Base-by-base conservation (phyloP, 805 yeast genomes). In the Pichia scutulata region DNA sequence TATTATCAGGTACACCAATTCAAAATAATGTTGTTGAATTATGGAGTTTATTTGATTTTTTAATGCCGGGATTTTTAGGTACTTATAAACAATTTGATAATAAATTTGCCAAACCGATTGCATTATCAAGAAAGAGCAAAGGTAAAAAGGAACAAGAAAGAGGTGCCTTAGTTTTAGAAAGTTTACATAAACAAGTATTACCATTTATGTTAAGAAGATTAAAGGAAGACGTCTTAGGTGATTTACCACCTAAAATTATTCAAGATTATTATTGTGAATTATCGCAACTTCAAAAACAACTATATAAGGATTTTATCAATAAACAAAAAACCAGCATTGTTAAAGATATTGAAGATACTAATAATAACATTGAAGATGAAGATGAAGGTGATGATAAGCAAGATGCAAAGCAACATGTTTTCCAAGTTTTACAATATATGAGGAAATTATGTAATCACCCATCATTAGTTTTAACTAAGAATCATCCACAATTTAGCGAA, bases 31-130 rank as follows among this genome's bases (percentile, higher is more conserved):
- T 93, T 3, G 74, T 93, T 41, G 99, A 93, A 67, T 72, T 93
- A 55, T 93, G 99, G 99, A 93, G 99, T 4, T 72, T 93, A 61
- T 93, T 93, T 72, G 99, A 93, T 67, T 93, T 89, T 66, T 74
- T 93, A 66, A 93, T 93, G 99, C 99, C 99, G 2, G 99, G 99
- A 0, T 93, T 93, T 62, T 72, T 93, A 56, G 99, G 99, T 14
- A 83, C 95, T 3, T 99, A 93, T 62, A 92, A 89, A 67, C 77
- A 84, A 46, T 93, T 93, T 71, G 93, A 89, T 61, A 98, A 92
- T 55, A 74, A 90, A 57, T 93, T 92, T 74, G 95, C 97, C n/a
- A 90, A 90, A 62, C 99, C 99, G 2, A 93, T 93, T 64, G 92
- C 97, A 3, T 92, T 95, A 2, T 85, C 96, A 40, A 76, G 97